Evolutionary conservation across 345 rosid species (phyloP), one percentile per base, ranked within the genome.

Genomic region (Rhodomyrtus tomentosa): DNA sequence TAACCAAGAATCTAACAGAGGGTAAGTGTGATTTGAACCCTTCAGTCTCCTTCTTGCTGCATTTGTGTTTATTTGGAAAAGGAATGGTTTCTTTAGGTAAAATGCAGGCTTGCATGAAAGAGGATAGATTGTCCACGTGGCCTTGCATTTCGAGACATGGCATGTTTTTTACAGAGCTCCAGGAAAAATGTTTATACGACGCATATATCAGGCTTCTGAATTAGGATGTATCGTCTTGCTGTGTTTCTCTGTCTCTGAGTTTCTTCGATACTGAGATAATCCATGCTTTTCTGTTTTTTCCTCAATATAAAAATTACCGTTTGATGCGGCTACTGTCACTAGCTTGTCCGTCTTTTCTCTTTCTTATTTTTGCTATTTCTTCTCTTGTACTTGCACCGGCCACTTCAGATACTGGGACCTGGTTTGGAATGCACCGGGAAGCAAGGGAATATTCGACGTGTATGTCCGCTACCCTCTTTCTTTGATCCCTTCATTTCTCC

Each of bases 401-500:
- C 74, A 74, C 80, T 90, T 84, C 81, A 96, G 99, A 92, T 95
- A 95, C 84, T 93, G 98, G 96, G 98, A 94, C 87, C 90, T 94
- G 86, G 88, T 88, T 81, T 94, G 96, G 98, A 94, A 84, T 88
- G 91, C 93, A 83, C 92, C 91, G 80, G 98, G 96, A 88, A 93
- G 92, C 87, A 89, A 90, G 79, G 96, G 97, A 86, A 94, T 92
- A 83, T 95, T 95, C 73, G 98, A 96, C 85, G 98, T 95, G 99
- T 96, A 96, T 88, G 96, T 80, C 50, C n/a, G 22, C 55, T 54
- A 54, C 55, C 58, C 40, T 50, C 25, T 82, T n/a, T 82, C 50
- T 84, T 36, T 45, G 25, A 32, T 55, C 53, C 45, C 50, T 18
- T 9, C 81, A 2, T 81, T 55, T 58, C 51, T 27, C n/a, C 45